Conservation (phyloP, 176 grass and related monocot species). For the Musa beccarii region DNA sequence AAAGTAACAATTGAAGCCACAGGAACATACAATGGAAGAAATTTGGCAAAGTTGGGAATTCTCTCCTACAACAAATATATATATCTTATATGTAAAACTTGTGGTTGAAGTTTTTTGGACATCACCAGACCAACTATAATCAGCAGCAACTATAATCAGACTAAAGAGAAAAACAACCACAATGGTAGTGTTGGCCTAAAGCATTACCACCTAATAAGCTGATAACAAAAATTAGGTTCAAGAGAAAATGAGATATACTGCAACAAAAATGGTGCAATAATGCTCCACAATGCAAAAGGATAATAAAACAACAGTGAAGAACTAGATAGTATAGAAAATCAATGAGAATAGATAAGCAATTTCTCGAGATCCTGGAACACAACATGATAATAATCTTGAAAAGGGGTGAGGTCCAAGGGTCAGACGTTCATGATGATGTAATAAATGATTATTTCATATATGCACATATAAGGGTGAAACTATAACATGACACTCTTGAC, state of each 20-base stretch:
- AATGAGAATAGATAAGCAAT: not conserved
- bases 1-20: not conserved
- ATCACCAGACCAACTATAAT: too few relatives aligned
- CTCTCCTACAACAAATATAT: too few relatives aligned
- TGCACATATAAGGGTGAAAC: not conserved
- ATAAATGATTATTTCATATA: not conserved
- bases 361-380: not conserved
- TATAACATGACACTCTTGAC: too few relatives aligned
- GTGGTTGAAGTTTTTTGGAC: too few relatives aligned
- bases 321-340: not conserved
- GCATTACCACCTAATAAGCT: not conserved
- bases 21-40: not conserved
- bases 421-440: not conserved
- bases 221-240: not conserved
- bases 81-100: too few relatives aligned
- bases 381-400: not conserved
- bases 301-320: not conserved
- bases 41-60: not conserved
- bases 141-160: too few relatives aligned
- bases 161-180: too few relatives aligned
- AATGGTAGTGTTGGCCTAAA: too few relatives aligned
- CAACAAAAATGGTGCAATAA: not conserved
- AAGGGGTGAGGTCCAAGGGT: not conserved
- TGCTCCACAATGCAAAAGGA: not conserved
- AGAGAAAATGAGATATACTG: not conserved